These are phyloP conservation scores for Raffaelea albimanens DNA, from an alignment of 2,329 filamentous ascomycete genomes.

Conservation along the genomic window DNA sequence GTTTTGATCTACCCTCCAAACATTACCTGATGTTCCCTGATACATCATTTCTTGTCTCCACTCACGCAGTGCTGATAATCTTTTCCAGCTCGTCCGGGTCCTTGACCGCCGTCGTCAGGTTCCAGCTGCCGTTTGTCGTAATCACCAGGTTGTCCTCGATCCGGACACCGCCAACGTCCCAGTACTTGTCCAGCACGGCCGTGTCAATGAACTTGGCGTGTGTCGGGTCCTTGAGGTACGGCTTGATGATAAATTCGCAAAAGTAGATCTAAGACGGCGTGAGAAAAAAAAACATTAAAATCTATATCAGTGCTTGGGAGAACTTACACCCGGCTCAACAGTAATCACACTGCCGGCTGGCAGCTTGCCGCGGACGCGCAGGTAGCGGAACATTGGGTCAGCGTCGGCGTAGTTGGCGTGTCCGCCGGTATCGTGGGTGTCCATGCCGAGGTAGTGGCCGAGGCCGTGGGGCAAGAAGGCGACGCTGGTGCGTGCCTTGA, in stretches of 20 bases:
- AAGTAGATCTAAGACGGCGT: slow-evolving; percentile 61
- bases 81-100: slow-evolving; percentile 48
- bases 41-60: too few relatives aligned
- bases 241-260: slow-evolving; percentile 77
- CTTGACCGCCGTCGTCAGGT: slow-evolving; percentile 56
- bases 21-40: too few relatives aligned
- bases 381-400: slow-evolving; percentile 78
- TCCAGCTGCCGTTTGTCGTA: slow-evolving; percentile 50
- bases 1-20: too few relatives aligned
- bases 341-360: slow-evolving; percentile 80
- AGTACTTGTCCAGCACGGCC: slow-evolving; percentile 65
- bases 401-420: slow-evolving; percentile 69
- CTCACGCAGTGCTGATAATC: slow-evolving; percentile 30
- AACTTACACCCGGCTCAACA: slow-evolving; percentile 77
- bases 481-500: slow-evolving; percentile 68
- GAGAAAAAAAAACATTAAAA: slow-evolving; percentile 11
- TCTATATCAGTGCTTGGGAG: background rate
- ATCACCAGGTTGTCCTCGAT: slow-evolving; percentile 58
- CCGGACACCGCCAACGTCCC: slow-evolving; percentile 70
- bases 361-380: slow-evolving; percentile 67
- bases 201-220: slow-evolving; percentile 70
- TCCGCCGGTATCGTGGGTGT: slow-evolving; percentile 81
- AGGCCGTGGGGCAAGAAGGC: slow-evolving; percentile 90
- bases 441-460: slow-evolving; percentile 85
- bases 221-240: slow-evolving; percentile 63